These are phyloP conservation scores for Colletotrichum kahawae DNA, from an alignment of 2,329 filamentous ascomycete genomes.

Conservation along the genomic window DNA sequence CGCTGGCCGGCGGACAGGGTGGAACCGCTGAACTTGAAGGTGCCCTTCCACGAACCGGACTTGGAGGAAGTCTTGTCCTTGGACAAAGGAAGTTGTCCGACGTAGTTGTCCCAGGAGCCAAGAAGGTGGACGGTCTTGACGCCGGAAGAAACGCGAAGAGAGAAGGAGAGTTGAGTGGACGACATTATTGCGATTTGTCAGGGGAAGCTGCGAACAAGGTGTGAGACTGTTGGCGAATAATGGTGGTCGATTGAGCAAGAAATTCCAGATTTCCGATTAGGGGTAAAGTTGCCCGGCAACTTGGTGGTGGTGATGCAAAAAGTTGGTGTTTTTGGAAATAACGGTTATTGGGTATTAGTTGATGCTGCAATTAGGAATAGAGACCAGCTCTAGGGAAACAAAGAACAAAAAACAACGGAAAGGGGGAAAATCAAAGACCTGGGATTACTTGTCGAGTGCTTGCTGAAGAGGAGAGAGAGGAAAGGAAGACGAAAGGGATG, in stretches of 20 bases:
- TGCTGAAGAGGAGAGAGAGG: conserved; percentile 66
- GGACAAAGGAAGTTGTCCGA: conserved; percentile 90
- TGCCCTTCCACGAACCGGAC: conserved; percentile 91
- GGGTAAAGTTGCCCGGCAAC: conserved; percentile 48
- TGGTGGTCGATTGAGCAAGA: conserved; percentile 56
- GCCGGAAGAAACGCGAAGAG: conserved; percentile 92
- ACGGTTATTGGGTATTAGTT: conserved; percentile 28
- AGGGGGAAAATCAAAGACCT: conserved; percentile 54
- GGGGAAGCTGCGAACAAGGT: conserved; percentile 34
- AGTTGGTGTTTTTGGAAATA: conserved; percentile 23
- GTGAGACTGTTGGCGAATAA: conserved; percentile 5
- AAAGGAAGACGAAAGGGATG: conserved; percentile 42
- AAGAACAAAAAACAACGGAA: conserved; percentile 43
- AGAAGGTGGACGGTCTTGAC: conserved; percentile 98
- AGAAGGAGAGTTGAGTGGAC: conserved; percentile 92
- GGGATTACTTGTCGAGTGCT: conserved; percentile 62
- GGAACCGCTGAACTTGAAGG: conserved; percentile 90
- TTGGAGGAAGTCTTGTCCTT: conserved; percentile 85
- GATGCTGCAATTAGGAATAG: conserved; percentile 38
- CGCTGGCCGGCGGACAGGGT: conserved; percentile 87
- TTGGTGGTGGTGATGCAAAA: conserved; percentile 22
- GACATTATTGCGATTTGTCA: conserved; percentile 69
- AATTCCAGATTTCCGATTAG: conserved; percentile 57
- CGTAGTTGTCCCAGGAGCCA: conserved; percentile 98
- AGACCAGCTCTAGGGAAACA: conserved; percentile 59